Percentiles rank a stretch among this genome's conserved stretches.
phyloP scores from a whole-genome alignment of 805 yeast genomes.

The Middelhovenomyces tepae region DNA sequence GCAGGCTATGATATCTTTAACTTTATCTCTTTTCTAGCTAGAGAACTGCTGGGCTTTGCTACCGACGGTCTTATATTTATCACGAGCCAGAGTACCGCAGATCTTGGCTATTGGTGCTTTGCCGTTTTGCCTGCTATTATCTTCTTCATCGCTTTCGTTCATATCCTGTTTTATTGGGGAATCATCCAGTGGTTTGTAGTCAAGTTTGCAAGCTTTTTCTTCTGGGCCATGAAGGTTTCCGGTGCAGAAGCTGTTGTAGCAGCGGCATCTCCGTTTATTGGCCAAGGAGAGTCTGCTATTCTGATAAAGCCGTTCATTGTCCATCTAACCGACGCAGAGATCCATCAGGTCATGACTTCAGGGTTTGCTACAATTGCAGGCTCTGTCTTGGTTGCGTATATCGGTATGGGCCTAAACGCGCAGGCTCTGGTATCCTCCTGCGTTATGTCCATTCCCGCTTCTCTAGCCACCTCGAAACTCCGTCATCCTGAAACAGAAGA shows the following conservation, averaged over 20 bases:
- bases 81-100: slow-evolving; percentile 34
- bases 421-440: slow-evolving; percentile 58
- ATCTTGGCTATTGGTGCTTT: slow-evolving; percentile 42
- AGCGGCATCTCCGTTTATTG: slow-evolving; percentile 59
- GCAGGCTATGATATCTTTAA: slow-evolving; percentile 55
- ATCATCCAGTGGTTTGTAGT: slow-evolving; percentile 50
- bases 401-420: slow-evolving; percentile 53
- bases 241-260: slow-evolving; percentile 62
- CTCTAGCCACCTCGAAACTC: slow-evolving; percentile 50
- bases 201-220: slow-evolving; percentile 49
- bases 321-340: slow-evolving; percentile 49
- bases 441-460: slow-evolving; percentile 61
- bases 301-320: slow-evolving; percentile 52
- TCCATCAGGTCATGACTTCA: slow-evolving; percentile 53
- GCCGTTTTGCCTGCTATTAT: slow-evolving; percentile 54
- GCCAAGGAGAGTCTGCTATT: slow-evolving; percentile 58
- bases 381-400: slow-evolving; percentile 52
- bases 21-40: slow-evolving; percentile 49
- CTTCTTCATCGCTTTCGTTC: slow-evolving; percentile 56
- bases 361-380: slow-evolving; percentile 62
- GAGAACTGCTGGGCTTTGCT: slow-evolving; percentile 49
- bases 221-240: slow-evolving; percentile 48
- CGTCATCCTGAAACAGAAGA: slow-evolving; percentile 52
- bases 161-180: slow-evolving; percentile 52
- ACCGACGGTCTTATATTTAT: slow-evolving; percentile 54